Evolutionary conservation across 805 yeast genomes (phyloP).

Genomic region (Kurtzmaniella fragi): DNA sequence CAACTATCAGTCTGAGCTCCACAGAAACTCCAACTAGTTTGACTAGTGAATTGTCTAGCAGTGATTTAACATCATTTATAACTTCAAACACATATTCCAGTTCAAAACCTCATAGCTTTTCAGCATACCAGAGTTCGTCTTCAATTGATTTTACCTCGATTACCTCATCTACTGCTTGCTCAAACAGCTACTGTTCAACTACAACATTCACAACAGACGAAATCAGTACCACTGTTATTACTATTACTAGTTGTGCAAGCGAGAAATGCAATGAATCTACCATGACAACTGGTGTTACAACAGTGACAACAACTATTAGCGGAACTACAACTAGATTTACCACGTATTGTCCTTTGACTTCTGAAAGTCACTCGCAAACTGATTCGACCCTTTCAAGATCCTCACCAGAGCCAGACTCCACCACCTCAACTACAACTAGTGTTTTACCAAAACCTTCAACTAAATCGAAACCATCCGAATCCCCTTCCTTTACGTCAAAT

Average conservation of each 20-base stretch:
- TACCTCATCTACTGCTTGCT: not conserved
- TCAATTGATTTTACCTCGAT: not conserved
- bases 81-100: conserved; percentile 1
- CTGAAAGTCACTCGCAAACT: not conserved
- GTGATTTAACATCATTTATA: not conserved
- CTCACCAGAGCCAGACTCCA: no score
- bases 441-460: no score
- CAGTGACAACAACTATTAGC: conserved; percentile 12
- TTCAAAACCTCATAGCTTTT: not conserved
- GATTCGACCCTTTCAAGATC: no score
- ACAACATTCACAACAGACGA: no score
- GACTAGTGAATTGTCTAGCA: conserved; percentile 1
- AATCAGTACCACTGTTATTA: conserved; percentile 15
- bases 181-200: not conserved
- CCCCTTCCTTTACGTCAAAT: no score
- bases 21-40: not conserved
- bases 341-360: conserved; percentile 19
- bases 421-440: no score
- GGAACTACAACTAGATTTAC: conserved; percentile 17
- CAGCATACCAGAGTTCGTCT: not conserved
- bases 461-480: no score
- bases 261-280: conserved; percentile 15
- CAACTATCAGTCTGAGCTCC: not conserved
- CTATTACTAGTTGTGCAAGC: conserved; percentile 22
- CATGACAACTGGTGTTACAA: conserved; percentile 22